A percentile compares a stretch with the other conserved stretches of the same genome.
Conservation (phyloP, 2,329 filamentous ascomycete species). For the Macrophomina tecta region DNA sequence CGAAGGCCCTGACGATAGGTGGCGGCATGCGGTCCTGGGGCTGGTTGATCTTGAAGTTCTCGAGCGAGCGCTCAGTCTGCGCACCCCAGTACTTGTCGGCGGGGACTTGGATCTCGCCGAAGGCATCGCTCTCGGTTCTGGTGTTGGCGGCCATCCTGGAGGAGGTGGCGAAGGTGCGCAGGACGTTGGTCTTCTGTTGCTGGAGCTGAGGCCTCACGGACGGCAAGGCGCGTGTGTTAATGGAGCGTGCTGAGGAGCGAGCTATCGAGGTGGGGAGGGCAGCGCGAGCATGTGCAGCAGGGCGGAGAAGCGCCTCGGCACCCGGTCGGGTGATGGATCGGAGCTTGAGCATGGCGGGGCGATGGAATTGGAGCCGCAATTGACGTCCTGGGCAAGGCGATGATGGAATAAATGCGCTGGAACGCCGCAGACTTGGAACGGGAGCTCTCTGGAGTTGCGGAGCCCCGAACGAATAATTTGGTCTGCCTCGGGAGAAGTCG, state of each 20-base stretch:
- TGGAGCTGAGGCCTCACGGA: constrained; percentile 15
- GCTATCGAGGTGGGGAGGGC: constrained; percentile 32
- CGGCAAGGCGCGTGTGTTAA: constrained; percentile 21
- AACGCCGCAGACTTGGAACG: constrained; percentile 7
- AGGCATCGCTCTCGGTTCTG: constrained; percentile 94
- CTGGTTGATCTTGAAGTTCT: constrained; percentile 99
- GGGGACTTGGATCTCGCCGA: constrained; percentile 92
- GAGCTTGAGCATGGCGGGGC: constrained; percentile 39
- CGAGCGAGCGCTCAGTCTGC: constrained; percentile 92
- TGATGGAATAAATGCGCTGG: constrained; percentile 1
- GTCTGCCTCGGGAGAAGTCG: constrained; percentile 12
- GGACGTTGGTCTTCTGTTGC: constrained; percentile 5
- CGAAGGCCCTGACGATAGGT: constrained; percentile 89
- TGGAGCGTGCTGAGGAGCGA: constrained; percentile 21
- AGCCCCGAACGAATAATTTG: constrained; percentile 24
- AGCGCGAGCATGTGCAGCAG: constrained; percentile 44
- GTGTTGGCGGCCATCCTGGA: constrained; percentile 53
- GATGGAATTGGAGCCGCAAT: constrained; percentile 21
- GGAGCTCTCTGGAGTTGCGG: constrained; percentile 22
- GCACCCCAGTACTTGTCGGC: constrained; percentile 98
- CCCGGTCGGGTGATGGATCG: constrained; percentile 40
- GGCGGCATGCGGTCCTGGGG: constrained; percentile 98
- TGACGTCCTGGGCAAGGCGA: constrained; percentile 5
- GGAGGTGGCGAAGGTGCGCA: constrained; percentile 42
- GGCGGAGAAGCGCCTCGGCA: constrained; percentile 44